Conservation (phyloP, 805 yeast genomes). For the Maudiozyma bulderi region DNA sequence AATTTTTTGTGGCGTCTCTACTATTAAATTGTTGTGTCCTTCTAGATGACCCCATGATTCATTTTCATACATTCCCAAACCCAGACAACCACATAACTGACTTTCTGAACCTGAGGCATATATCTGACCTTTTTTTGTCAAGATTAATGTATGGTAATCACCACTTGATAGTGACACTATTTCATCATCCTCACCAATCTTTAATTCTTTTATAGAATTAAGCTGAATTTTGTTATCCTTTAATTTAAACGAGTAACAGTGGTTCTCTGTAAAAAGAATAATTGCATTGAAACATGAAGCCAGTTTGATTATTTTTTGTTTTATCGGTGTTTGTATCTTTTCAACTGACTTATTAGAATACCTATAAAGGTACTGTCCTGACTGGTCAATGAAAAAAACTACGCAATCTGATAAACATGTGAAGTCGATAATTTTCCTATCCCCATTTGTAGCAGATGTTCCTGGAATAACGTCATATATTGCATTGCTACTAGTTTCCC, state of each 20-base stretch:
- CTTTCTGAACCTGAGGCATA: conserved; percentile 64
- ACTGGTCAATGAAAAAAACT: conserved; percentile 39
- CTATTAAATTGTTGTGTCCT: conserved; percentile 25
- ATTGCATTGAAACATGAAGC: conserved; percentile 46
- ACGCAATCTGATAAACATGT: conserved; percentile 39
- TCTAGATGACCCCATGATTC: conserved; percentile 22
- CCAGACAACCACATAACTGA: conserved; percentile 57
- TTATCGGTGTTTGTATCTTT: conserved; percentile 7
- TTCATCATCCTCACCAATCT: conserved; percentile 27
- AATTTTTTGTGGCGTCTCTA: conserved; percentile 36
- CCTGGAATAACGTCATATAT: conserved; percentile 34
- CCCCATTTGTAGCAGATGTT: conserved; percentile 30
- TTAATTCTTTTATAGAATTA: conserved; percentile 5
- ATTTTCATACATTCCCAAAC: conserved; percentile 40
- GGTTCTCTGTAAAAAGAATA: conserved; percentile 46
- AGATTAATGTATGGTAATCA: conserved; percentile 60
- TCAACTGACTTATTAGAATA: conserved; percentile 19
- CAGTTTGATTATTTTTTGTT: conserved; percentile 38
- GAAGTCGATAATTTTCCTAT: conserved; percentile 40
- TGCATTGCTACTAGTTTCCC: conserved; percentile 30
- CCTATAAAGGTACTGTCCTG: conserved; percentile 34
- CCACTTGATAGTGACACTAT: conserved; percentile 56
- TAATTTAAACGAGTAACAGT: conserved; percentile 24
- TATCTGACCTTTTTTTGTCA: conserved; percentile 47
- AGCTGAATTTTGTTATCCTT: conserved; percentile 10